Evolutionary conservation across 2,329 filamentous ascomycete species (phyloP).

Genomic region (Balansia obtecta): DNA sequence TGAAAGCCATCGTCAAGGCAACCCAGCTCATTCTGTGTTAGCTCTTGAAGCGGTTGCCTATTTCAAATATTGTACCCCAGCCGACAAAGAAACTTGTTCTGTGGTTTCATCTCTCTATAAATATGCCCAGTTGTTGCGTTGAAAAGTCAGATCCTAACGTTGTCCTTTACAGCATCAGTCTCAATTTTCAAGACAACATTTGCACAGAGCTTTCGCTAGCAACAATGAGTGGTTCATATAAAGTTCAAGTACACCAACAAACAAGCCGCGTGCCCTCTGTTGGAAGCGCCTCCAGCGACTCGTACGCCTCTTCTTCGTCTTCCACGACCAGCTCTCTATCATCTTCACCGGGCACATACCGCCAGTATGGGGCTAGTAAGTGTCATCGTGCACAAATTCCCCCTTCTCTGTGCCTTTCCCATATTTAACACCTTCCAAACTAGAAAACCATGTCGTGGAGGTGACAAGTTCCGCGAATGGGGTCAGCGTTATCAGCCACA

Average conservation of each 20-base stretch:
- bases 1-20: not conserved
- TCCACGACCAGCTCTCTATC: constrained; percentile 14
- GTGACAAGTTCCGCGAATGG: constrained; percentile 12
- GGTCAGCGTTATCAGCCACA: constrained; percentile 21
- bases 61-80: not conserved
- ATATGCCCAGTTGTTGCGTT: not conserved
- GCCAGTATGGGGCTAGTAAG: constrained; percentile 22
- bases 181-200: not conserved
- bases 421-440: constrained; percentile 10
- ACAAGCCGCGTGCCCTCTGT: constrained; percentile 16
- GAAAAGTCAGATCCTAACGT: not conserved
- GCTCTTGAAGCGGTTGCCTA: not conserved
- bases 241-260: constrained; percentile 23
- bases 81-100: not conserved
- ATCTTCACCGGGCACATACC: constrained; percentile 16
- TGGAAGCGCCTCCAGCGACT: constrained; percentile 14
- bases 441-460: constrained; percentile 15
- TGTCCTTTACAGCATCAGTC: not conserved
- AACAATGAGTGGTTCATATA: constrained; percentile 15
- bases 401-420: not conserved
- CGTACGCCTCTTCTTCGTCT: constrained; percentile 9
- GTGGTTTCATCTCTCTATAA: not conserved
- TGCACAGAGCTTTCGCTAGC: not conserved
- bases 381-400: constrained; percentile 4
- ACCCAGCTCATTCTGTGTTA: not conserved